Percentiles rank a stretch among this genome's conserved stretches.
Evolutionary conservation across 2,329 filamentous ascomycete species (phyloP).

Genomic region (Diaporthe ampelina): DNA sequence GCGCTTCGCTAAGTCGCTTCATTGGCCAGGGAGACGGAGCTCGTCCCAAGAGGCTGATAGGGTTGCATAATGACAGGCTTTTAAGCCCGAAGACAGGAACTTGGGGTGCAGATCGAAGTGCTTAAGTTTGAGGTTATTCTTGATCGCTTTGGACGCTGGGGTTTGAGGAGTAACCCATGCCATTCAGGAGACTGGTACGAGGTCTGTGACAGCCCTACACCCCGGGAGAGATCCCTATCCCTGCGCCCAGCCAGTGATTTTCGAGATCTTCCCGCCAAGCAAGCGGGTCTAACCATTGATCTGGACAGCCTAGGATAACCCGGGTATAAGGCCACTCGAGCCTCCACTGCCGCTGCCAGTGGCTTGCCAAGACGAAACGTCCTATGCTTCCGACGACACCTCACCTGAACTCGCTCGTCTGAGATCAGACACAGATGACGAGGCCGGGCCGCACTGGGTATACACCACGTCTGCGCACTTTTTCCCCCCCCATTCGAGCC

Average conservation of each 20-base stretch:
- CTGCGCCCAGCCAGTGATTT: conserved; percentile 24
- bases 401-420: conserved; percentile 30
- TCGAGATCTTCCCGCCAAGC: conserved; percentile 21
- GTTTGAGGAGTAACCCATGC: conserved; percentile 9
- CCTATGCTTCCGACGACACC: conserved; percentile 23
- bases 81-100: background rate
- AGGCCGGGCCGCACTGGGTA: conserved; percentile 4
- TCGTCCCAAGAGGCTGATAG: conserved; percentile 22
- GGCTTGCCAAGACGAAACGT: conserved; percentile 39
- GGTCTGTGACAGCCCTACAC: conserved; percentile 29
- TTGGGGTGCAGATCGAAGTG: conserved; percentile 7
- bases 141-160: conserved; percentile 26
- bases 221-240: conserved; percentile 6
- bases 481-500: background rate
- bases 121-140: conserved; percentile 31
- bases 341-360: conserved; percentile 34
- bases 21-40: conserved; percentile 4
- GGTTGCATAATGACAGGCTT: conserved; percentile 26
- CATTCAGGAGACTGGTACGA: conserved; percentile 16
- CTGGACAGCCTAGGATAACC: conserved; percentile 24
- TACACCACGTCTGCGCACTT: background rate
- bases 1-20: background rate
- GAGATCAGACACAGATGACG: conserved; percentile 31
- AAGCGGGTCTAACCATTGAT: conserved; percentile 23
- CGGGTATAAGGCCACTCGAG: background rate